A percentile compares a stretch with the other conserved stretches of the same genome.
These are phyloP conservation scores for Candida gorgasii DNA, from an alignment of 805 yeast genomes.

Conservation along the genomic window DNA sequence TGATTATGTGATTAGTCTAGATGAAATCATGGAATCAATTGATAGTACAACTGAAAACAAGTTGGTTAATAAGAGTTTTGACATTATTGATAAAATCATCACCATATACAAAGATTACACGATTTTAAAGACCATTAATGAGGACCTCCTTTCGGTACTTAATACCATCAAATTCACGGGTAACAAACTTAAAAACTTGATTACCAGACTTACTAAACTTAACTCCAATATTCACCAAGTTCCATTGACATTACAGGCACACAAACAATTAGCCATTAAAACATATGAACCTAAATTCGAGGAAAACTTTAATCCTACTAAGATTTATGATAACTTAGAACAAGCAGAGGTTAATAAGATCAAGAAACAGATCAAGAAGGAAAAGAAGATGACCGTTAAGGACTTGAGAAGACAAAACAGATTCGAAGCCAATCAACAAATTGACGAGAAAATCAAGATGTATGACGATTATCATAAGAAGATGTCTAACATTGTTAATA, in stretches of 20 bases:
- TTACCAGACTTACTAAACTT: conserved; percentile 51
- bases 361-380: conserved; percentile 85
- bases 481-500: conserved; percentile 83
- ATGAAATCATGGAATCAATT: conserved; percentile 19
- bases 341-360: conserved; percentile 83
- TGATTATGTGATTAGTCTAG: conserved; percentile 11
- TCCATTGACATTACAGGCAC: conserved; percentile 81
- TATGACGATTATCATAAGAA: conserved; percentile 83
- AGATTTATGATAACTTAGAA: conserved; percentile 74
- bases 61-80: conserved; percentile 34
- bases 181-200: conserved; percentile 44
- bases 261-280: conserved; percentile 80
- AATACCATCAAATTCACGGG: conserved; percentile 22
- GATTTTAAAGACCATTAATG: conserved; percentile 59
- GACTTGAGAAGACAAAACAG: conserved; percentile 88
- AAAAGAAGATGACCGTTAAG: conserved; percentile 81
- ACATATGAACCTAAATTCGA: conserved; percentile 89
- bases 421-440: conserved; percentile 84
- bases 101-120: conserved; percentile 61
- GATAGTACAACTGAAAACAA: conserved; percentile 23
- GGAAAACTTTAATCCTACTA: conserved; percentile 94
- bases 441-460: conserved; percentile 71
- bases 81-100: conserved; percentile 31
- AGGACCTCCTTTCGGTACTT: conserved; percentile 17
- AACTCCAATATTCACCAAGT: conserved; percentile 35